Conservation (phyloP, 2,329 filamentous ascomycete genomes). For the Boeremia exigua region DNA sequence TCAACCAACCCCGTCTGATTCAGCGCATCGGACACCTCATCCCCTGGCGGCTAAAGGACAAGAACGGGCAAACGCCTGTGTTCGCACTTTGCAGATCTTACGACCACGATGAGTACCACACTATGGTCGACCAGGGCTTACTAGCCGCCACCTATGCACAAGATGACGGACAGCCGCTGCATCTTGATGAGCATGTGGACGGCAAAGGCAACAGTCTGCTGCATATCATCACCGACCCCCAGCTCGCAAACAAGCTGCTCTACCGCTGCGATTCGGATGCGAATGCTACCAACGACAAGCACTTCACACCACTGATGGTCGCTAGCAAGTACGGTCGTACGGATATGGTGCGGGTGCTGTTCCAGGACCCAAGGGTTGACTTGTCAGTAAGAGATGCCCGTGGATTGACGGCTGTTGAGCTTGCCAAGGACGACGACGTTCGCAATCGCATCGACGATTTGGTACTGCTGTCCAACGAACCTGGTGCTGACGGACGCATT, state of each 20-base stretch:
- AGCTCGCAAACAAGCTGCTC: slow-evolving; percentile 76
- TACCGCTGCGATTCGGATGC: slow-evolving; percentile 91
- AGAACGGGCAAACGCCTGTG: slow-evolving; percentile 95
- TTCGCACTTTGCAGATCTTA: slow-evolving; percentile 96
- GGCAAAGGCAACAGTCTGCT: slow-evolving; percentile 90
- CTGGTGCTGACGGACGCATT: slow-evolving; percentile 77
- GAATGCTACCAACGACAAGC: slow-evolving; percentile 93
- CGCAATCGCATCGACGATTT: slow-evolving; percentile 96
- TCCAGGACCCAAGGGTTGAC: slow-evolving; percentile 87
- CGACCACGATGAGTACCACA: slow-evolving; percentile 83
- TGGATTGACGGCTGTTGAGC: slow-evolving; percentile 90
- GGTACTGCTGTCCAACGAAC: slow-evolving; percentile 72
- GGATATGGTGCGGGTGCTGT: slow-evolving; percentile 88
- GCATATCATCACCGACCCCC: slow-evolving; percentile 91
- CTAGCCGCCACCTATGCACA: slow-evolving; percentile 76
- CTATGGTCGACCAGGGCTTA: slow-evolving; percentile 86
- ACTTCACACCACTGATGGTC: slow-evolving; percentile 95
- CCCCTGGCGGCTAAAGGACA: slow-evolving; percentile 89
- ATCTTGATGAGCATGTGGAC: slow-evolving; percentile 92
- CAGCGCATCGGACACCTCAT: slow-evolving; percentile 75
- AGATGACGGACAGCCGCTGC: slow-evolving; percentile 77
- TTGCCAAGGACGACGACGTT: slow-evolving; percentile 97
- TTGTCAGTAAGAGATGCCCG: slow-evolving; percentile 81
- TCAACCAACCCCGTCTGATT: slow-evolving; percentile 86
- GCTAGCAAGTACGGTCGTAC: slow-evolving; percentile 97